These are phyloP conservation scores for Alternaria ethzedia DNA, from an alignment of 2,329 filamentous ascomycete species.

Conservation along the genomic window DNA sequence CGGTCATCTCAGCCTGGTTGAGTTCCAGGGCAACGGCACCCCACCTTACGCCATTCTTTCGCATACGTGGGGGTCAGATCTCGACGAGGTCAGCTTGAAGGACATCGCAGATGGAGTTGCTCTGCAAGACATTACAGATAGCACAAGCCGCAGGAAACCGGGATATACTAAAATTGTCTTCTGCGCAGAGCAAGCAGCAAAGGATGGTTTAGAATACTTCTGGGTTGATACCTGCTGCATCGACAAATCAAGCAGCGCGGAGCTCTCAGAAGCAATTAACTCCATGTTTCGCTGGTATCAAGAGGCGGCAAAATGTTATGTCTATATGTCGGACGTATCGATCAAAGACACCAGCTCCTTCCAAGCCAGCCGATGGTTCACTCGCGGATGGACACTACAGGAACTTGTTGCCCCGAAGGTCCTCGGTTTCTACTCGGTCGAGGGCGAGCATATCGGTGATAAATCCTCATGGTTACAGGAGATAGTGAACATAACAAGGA, in stretches of 20 bases:
- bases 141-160: neutral
- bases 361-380: neutral
- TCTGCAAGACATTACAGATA: neutral
- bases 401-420: neutral
- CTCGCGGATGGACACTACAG: neutral
- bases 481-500: neutral
- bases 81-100: neutral
- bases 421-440: fast-evolving
- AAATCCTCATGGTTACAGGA: neutral
- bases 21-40: fast-evolving
- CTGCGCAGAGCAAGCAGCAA: neutral
- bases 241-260: neutral
- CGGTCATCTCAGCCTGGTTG: neutral
- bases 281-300: neutral
- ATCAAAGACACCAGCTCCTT: neutral
- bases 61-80: neutral
- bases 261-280: neutral
- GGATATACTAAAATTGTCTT: neutral
- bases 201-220: neutral
- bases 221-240: neutral
- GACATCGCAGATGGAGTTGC: neutral
- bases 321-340: neutral
- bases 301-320: neutral
- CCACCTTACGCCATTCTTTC: neutral
- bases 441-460: neutral